phyloP scores from a whole-genome alignment of 352 stramenopile species.

The Pythium periplocum region DNA sequence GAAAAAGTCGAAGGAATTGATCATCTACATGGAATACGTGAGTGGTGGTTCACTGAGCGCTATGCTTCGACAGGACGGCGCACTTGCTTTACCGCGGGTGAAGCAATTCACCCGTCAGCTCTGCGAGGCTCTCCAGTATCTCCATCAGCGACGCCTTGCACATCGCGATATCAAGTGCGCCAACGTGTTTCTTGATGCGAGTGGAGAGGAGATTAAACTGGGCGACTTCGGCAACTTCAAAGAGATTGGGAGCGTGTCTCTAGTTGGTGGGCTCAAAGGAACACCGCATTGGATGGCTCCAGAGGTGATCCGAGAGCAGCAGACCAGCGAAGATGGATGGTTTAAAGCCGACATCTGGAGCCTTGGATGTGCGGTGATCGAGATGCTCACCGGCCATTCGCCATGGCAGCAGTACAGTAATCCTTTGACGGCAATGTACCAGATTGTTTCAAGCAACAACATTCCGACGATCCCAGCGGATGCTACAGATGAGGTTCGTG shows the following conservation, averaged over 20 bases:
- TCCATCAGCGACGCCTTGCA: conserved; percentile 85
- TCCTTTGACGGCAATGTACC: conserved; percentile 88
- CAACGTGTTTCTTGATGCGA: conserved; percentile 63
- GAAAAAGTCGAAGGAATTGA: conserved; percentile 47
- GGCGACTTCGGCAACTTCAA: conserved; percentile 80
- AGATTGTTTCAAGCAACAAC: conserved; percentile 74
- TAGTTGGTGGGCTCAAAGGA: conserved; percentile 80
- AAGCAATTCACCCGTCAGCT: conserved; percentile 81
- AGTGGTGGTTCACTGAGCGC: conserved; percentile 69
- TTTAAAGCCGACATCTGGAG: conserved; percentile 92
- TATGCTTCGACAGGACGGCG: conserved; percentile 42
- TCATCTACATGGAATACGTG: conserved; percentile 89
- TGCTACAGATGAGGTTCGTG: conserved; percentile 45
- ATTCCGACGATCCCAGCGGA: conserved; percentile 54
- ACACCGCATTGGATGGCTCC: conserved; percentile 92
- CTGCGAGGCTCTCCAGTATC: conserved; percentile 72
- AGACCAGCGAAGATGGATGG: conserved; percentile 61
- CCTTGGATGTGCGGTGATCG: conserved; percentile 88
- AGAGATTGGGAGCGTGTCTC: conserved; percentile 51
- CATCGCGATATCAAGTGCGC: conserved; percentile 88
- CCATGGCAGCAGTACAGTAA: conserved; percentile 89
- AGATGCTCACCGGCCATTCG: conserved; percentile 91
- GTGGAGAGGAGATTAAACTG: conserved; percentile 47
- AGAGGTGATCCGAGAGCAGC: conserved; percentile 77
- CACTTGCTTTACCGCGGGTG: conserved; percentile 31